Evolutionary conservation across 768 basidiomycete genomes (phyloP).

Genomic region (Cystobasidium onofrii): DNA sequence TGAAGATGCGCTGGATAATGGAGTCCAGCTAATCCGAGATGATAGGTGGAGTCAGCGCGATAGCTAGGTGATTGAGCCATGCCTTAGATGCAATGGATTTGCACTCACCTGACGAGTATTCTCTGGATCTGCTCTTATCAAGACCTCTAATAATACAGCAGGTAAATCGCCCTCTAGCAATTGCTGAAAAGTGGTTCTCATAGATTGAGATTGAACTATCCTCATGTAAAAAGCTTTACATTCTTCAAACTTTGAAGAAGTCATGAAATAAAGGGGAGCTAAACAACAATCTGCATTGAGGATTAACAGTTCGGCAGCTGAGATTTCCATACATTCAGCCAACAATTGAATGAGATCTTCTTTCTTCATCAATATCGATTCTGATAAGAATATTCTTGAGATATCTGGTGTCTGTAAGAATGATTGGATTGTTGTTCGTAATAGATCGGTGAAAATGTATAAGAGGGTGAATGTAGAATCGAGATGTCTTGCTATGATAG

Average conservation of each 20-base stretch:
- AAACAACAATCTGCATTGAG: constrained; percentile 23
- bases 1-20: not conserved
- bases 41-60: not conserved
- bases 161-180: constrained; percentile 4
- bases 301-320: constrained; percentile 2
- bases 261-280: constrained; percentile 14
- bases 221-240: constrained; percentile 2
- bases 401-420: constrained; percentile 18
- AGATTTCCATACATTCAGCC: not conserved
- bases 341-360: not conserved
- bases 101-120: not conserved
- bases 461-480: constrained; percentile 4
- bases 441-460: not conserved
- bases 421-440: constrained; percentile 12
- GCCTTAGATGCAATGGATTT: not conserved
- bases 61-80: not conserved
- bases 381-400: constrained; percentile 1
- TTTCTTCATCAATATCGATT: not conserved
- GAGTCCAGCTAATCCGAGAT: not conserved
- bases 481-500: constrained; percentile 9
- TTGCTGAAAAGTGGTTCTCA: not conserved
- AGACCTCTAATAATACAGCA: constrained; percentile 9
- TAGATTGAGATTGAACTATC: not conserved
- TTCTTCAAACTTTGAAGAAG: not conserved
- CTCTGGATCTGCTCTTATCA: not conserved